Percentiles rank a stretch among this genome's conserved stretches.
These are phyloP conservation scores for Kluyveromyces starmeri DNA, from an alignment of 805 yeast species.

Conservation along the genomic window DNA sequence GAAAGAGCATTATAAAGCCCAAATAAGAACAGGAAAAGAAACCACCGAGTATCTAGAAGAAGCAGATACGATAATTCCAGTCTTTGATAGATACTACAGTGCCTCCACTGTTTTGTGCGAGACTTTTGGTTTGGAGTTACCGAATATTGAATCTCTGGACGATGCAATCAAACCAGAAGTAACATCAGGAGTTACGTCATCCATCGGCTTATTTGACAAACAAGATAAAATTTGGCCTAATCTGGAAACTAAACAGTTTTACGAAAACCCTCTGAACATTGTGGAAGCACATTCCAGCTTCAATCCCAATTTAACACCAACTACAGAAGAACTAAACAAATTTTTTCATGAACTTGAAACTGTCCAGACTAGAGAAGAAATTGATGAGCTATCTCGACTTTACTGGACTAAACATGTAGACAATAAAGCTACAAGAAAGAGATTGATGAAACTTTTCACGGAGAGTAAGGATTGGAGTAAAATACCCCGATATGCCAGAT, in stretches of 20 bases:
- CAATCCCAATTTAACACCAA: conserved; percentile 19
- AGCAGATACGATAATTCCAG: conserved; percentile 25
- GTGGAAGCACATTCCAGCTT: conserved; percentile 9
- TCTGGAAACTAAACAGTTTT: conserved; percentile 56
- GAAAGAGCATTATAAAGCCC: conserved; percentile 40
- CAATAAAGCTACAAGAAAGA: conserved; percentile 63
- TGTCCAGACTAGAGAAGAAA: conserved; percentile 37
- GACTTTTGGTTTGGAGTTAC: conserved; percentile 31
- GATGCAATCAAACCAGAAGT: conserved; percentile 20
- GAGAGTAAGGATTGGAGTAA: conserved; percentile 39
- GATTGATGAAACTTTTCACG: conserved; percentile 48
- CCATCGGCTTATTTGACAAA: conserved; percentile 11
- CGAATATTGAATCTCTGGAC: conserved; percentile 25
- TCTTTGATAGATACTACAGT: conserved; percentile 37
- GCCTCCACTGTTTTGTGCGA: conserved; percentile 39
- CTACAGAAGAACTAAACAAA: conserved; percentile 33
- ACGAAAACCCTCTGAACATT: conserved; percentile 43
- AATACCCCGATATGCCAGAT: conserved; percentile 49
- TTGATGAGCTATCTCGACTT: conserved; percentile 39
- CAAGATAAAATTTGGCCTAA: conserved; percentile 48
- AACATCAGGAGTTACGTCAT: conserved; percentile 24
- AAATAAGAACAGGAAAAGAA: conserved; percentile 59
- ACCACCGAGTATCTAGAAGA: conserved; percentile 33
- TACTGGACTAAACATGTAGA: conserved; percentile 46
- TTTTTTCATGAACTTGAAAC: conserved; percentile 37